A percentile compares a stretch with the other conserved stretches of the same genome.
These are phyloP conservation scores for Didymella exigua DNA, from an alignment of 2,329 filamentous ascomycete genomes.

Conservation along the genomic window DNA sequence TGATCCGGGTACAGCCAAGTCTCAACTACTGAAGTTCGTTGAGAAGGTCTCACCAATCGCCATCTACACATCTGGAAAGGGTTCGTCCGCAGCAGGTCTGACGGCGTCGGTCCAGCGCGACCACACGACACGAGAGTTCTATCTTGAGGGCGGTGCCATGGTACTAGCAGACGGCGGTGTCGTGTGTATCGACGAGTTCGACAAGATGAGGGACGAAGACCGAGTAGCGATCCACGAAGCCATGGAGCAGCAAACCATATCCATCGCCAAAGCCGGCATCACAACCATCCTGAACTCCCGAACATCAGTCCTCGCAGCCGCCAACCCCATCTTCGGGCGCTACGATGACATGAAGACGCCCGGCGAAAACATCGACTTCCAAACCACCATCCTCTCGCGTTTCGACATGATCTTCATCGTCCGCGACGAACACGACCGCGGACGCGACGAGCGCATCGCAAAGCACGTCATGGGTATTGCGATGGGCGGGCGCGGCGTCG, in stretches of 20 bases:
- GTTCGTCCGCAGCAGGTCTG: slow-evolving; percentile 94
- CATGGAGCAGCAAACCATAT: slow-evolving; percentile 99
- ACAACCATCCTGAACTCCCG: slow-evolving; percentile 96
- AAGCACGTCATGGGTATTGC: slow-evolving; percentile 98
- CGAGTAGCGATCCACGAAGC: slow-evolving; percentile 98
- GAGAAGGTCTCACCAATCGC: slow-evolving; percentile 95
- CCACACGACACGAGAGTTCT: slow-evolving; percentile 90
- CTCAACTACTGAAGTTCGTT: slow-evolving; percentile 94
- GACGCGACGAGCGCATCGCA: slow-evolving; percentile 89
- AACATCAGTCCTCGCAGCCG: slow-evolving; percentile 92
- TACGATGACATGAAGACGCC: slow-evolving; percentile 98
- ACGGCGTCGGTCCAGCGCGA: slow-evolving; percentile 97
- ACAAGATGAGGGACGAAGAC: slow-evolving; percentile 99
- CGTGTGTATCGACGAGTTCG: slow-evolving; percentile 98
- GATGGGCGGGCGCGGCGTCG: slow-evolving; percentile 83
- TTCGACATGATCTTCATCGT: slow-evolving; percentile 99
- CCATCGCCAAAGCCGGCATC: slow-evolving; percentile 97
- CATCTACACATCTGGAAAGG: slow-evolving; percentile 98
- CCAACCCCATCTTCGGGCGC: slow-evolving; percentile 95
- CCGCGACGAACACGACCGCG: slow-evolving; percentile 88
- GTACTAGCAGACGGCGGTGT: slow-evolving; percentile 95
- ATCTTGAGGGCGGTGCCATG: slow-evolving; percentile 97
- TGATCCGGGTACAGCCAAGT: slow-evolving; percentile 98
- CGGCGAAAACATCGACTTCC: slow-evolving; percentile 98
- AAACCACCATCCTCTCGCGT: slow-evolving; percentile 95